Evolutionary conservation across 164 flowering plant genomes (phyloP).

Genomic region (Tetrastigma voinierianum): DNA sequence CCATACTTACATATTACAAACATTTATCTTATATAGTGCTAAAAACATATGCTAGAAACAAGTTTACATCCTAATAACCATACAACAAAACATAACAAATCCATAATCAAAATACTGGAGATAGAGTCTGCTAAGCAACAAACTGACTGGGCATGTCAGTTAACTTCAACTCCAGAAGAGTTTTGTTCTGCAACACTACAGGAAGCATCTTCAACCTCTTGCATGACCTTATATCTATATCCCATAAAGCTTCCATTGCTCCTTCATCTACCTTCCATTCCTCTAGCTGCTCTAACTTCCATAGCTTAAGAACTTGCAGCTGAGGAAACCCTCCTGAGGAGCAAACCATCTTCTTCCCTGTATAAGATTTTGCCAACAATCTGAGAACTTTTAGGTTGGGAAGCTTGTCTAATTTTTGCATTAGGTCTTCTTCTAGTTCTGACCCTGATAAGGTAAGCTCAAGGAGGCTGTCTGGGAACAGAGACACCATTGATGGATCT

Average conservation of each 20-base stretch:
- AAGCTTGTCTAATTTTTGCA: slow-evolving; percentile 20
- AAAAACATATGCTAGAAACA: too few species aligned
- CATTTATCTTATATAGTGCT: too few species aligned
- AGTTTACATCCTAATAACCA: too few species aligned
- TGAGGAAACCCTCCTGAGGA: slow-evolving; percentile 7
- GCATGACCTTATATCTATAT: slow-evolving; percentile 18
- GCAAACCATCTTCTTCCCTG: slow-evolving; percentile 15
- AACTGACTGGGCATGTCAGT: too few species aligned
- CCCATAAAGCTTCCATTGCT: slow-evolving; percentile 16
- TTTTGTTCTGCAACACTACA: too few species aligned
- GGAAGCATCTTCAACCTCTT: slow-evolving; percentile 3
- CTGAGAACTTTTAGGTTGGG: slow-evolving; percentile 11
- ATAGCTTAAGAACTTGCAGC: slow-evolving; percentile 20
- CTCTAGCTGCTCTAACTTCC: slow-evolving; percentile 19
- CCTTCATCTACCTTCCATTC: slow-evolving; percentile 19
- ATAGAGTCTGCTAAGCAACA: too few species aligned
- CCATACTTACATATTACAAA: too few species aligned
- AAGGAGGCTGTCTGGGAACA: slow-evolving; percentile 17
- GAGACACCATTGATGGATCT: too few species aligned
- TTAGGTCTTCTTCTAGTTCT: slow-evolving; percentile 15
- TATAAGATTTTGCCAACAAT: slow-evolving; percentile 11
- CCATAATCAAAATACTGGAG: too few species aligned
- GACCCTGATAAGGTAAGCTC: slow-evolving; percentile 22
- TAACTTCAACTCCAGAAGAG: too few species aligned
- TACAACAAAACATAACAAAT: too few species aligned